These are phyloP conservation scores for Tilletia walkeri DNA, from an alignment of 1,284 basidiomycete genomes.

Conservation along the genomic window DNA sequence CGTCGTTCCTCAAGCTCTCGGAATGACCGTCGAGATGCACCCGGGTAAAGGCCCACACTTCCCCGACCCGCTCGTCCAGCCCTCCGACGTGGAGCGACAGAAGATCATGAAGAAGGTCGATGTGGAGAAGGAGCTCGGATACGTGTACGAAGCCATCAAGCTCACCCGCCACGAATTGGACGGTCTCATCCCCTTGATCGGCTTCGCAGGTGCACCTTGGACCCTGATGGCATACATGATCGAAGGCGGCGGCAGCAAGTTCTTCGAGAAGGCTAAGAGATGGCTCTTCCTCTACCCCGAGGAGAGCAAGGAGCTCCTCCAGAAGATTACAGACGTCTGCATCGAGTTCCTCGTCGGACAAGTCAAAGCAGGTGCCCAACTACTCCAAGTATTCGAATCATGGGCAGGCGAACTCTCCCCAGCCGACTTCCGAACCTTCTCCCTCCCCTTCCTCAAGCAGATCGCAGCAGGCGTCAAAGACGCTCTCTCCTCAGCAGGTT, in stretches of 20 bases:
- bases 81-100: constrained; percentile 46
- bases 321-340: constrained; percentile 51
- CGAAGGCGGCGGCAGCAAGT: constrained; percentile 53
- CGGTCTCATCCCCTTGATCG: constrained; percentile 54
- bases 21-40: constrained; percentile 54
- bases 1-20: constrained; percentile 55
- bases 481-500: constrained; percentile 43
- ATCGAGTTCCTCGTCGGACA: constrained; percentile 53
- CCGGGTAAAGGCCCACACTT: constrained; percentile 53
- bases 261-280: constrained; percentile 53
- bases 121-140: constrained; percentile 54
- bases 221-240: constrained; percentile 56
- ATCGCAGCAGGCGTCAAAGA: constrained; percentile 50
- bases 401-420: constrained; percentile 56
- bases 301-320: constrained; percentile 48
- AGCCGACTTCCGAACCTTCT: constrained; percentile 50
- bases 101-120: constrained; percentile 46
- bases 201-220: constrained; percentile 55
- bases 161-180: constrained; percentile 49
- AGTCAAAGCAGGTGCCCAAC: constrained; percentile 51
- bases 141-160: constrained; percentile 52
- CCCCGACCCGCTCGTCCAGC: constrained; percentile 46
- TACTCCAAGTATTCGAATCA: constrained; percentile 55
- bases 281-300: constrained; percentile 54
- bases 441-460: constrained; percentile 49